Percentiles rank a stretch among this genome's conserved stretches.
Evolutionary conservation across 2,329 filamentous ascomycete genomes (phyloP).

Genomic region (Neonectria faginata): DNA sequence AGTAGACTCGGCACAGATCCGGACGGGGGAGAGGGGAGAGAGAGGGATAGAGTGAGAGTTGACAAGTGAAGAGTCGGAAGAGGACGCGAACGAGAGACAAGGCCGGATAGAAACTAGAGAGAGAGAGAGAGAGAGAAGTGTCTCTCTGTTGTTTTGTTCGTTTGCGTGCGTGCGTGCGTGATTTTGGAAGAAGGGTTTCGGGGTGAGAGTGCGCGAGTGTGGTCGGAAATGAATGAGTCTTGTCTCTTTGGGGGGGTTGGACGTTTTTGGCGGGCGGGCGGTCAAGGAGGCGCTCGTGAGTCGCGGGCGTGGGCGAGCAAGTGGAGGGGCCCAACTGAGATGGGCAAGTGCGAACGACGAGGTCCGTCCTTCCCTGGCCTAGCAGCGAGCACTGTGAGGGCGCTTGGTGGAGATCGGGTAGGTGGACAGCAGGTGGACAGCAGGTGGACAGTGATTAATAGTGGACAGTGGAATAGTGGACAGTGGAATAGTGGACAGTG

Average conservation of each 20-base stretch:
- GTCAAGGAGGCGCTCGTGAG: constrained; percentile 28
- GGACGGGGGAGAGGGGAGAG: constrained; percentile 20
- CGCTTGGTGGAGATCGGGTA: constrained; percentile 15
- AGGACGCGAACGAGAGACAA: neutral
- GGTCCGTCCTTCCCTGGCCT: constrained; percentile 20
- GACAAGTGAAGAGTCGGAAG: constrained; percentile 8
- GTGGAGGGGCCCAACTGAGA: constrained; percentile 24
- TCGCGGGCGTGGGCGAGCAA: constrained; percentile 20
- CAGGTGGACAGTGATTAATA: too few species aligned
- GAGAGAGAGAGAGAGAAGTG: too few species aligned
- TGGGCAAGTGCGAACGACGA: constrained; percentile 21
- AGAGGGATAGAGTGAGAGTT: constrained; percentile 26
- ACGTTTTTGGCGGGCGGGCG: constrained; percentile 26
- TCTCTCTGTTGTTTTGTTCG: neutral
- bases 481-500: too few species aligned
- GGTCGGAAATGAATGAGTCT: constrained; percentile 25
- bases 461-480: too few species aligned
- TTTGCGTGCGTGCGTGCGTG: neutral
- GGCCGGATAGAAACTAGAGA: constrained; percentile 9
- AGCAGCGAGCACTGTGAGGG: neutral
- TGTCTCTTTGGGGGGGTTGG: constrained; percentile 18
- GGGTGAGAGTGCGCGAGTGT: neutral
- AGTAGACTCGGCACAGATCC: constrained; percentile 18
- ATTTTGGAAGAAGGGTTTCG: too few species aligned
- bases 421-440: neutral